phyloP scores from a whole-genome alignment of 352 stramenopile genomes.

The Phytopythium mirpurense region DNA sequence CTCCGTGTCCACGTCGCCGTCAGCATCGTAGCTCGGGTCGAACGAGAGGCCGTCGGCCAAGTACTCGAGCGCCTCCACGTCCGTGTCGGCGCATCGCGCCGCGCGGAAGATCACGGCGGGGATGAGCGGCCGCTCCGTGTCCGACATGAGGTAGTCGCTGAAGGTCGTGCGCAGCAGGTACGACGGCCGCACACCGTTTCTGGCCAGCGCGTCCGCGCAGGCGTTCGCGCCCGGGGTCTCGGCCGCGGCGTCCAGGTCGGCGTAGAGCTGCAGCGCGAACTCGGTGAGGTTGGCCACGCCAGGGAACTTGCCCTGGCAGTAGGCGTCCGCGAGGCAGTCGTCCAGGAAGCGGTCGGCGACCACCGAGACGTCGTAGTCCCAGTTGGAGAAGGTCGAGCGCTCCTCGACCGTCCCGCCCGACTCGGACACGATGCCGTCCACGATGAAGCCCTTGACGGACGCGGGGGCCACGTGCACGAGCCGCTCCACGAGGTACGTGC shows the following conservation, averaged over 20 bases:
- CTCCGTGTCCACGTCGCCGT: conserved; percentile 31
- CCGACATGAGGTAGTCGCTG: conserved; percentile 52
- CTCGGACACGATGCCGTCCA: conserved; percentile 72
- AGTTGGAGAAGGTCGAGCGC: conserved; percentile 74
- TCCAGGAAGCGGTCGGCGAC: conserved; percentile 51
- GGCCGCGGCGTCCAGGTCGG: conserved; percentile 41
- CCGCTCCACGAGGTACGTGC: conserved; percentile 64
- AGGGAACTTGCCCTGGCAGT: conserved; percentile 63
- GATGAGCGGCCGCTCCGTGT: conserved; percentile 30
- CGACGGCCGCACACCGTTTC: conserved; percentile 38
- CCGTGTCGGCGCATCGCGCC: conserved; percentile 27
- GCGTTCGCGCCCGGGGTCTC: conserved; percentile 31
- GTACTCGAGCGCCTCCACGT: conserved; percentile 32
- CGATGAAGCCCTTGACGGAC: conserved; percentile 38
- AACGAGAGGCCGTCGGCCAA: conserved; percentile 19
- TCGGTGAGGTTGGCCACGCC: conserved; percentile 36
- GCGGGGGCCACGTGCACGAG: conserved; percentile 49
- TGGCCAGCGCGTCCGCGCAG: conserved; percentile 41
- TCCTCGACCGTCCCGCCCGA: conserved; percentile 38
- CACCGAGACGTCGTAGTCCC: conserved; percentile 66
- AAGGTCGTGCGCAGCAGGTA: conserved; percentile 67
- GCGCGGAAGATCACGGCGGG: conserved; percentile 55
- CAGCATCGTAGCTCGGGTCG: conserved; percentile 7
- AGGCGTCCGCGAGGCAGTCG: conserved; percentile 47
- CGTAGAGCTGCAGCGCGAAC: conserved; percentile 50